Conservation (phyloP, 768 basidiomycete species). For the Termitomyces sp. region DNA sequence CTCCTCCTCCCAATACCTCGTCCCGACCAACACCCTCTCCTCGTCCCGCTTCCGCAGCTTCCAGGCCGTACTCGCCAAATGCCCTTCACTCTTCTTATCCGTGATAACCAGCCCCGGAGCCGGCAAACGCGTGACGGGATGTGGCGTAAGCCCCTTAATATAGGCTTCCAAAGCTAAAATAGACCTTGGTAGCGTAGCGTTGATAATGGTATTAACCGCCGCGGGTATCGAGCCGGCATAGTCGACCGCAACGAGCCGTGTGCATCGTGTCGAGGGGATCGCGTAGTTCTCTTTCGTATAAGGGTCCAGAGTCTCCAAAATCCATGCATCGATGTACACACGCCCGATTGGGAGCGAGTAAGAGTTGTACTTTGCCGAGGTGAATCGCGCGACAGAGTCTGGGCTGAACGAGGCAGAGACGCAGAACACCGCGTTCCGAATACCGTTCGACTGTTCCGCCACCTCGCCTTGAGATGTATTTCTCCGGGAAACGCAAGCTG, state of each 20-base stretch:
- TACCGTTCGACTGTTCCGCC: conserved; percentile 31
- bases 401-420: conserved; percentile 81
- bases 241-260: conserved; percentile 79
- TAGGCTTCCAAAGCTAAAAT: conserved; percentile 72
- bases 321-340: conserved; percentile 89
- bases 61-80: conserved; percentile 46
- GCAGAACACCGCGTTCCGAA: conserved; percentile 67
- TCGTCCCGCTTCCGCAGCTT: conserved; percentile 56
- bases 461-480: conserved; percentile 30
- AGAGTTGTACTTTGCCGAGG: conserved; percentile 69
- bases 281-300: conserved; percentile 92
- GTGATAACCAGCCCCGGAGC: conserved; percentile 53
- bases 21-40: conserved; percentile 47
- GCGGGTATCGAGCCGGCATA: conserved; percentile 82
- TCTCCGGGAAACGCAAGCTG: conserved; percentile 34
- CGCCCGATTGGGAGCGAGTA: conserved; percentile 70
- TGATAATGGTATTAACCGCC: conserved; percentile 82
- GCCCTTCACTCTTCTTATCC: conserved; percentile 46
- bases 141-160: conserved; percentile 57
- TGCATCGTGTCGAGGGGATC: conserved; percentile 90
- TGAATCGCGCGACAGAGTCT: conserved; percentile 51
- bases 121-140: conserved; percentile 69
- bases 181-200: conserved; percentile 65
- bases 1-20: conserved; percentile 45
- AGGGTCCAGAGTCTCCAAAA: conserved; percentile 92